phyloP scores from a whole-genome alignment of 1,284 basidiomycete genomes.

The Pyrrhoderma noxium region DNA sequence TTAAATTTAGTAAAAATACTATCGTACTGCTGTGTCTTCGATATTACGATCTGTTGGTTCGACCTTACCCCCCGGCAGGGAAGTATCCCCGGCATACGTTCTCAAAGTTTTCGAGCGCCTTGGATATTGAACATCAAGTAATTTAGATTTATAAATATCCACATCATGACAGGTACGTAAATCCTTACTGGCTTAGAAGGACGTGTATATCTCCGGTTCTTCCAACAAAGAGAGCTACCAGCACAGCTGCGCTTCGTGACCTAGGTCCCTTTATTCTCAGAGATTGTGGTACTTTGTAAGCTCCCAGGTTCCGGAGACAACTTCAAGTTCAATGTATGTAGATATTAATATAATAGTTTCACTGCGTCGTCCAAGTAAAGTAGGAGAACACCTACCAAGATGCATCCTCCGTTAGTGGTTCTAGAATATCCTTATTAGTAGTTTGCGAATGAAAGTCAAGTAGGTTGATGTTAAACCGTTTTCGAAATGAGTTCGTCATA shows the following conservation, averaged over 20 bases:
- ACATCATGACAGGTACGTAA: neutral
- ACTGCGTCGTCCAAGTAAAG: too few relatives aligned
- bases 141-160: neutral
- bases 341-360: too few relatives aligned
- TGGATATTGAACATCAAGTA: neutral
- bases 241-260: constrained; percentile 57
- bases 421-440: too few relatives aligned
- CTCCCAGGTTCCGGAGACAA: constrained; percentile 51
- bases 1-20: neutral
- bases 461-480: constrained; percentile 4
- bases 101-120: constrained; percentile 67
- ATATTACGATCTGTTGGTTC: constrained; percentile 59
- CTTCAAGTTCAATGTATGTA: constrained; percentile 28
- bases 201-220: constrained; percentile 77
- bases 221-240: constrained; percentile 77
- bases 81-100: constrained; percentile 78
- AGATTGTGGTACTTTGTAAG: constrained; percentile 41
- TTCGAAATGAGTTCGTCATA: too few relatives aligned
- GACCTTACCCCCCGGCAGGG: constrained; percentile 75
- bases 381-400: neutral
- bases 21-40: constrained; percentile 73
- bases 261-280: constrained; percentile 33
- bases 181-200: constrained; percentile 59
- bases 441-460: constrained; percentile 14
- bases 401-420: constrained; percentile 7